Base-by-base conservation (phyloP, 139 green algal genomes). In the Dunaliella sp. region DNA sequence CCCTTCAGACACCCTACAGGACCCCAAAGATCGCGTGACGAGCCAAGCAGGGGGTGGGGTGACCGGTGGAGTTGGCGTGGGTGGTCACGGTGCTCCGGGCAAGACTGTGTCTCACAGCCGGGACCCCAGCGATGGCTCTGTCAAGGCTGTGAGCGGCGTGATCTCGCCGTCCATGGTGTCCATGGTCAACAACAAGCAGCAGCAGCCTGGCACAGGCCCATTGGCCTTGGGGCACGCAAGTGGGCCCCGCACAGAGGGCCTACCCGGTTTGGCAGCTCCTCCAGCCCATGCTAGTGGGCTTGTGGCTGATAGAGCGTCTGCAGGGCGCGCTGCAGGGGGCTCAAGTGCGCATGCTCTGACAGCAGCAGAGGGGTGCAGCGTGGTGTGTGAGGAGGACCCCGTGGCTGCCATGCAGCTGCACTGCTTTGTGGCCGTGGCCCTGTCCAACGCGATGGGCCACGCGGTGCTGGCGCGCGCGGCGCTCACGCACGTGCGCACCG, bases 371-470 rank as follows among this genome's bases (percentile, higher is more conserved):
- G 48, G 48, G 7, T 26, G 7, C 48, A 65, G 48, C 16, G 48
- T 65, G 48, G 16, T 65, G 7, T 16, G 7, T 16, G 7, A 7
- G 7, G 48, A 65, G 48, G 16, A 65, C 48, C 48, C 48, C 7
- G 48, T 16, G 16, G 48, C 16, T 7, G 32, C 36, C 76, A 73
- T 30, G 30, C 48, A 79, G 34, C 72, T 88, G 58, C 59, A 80
- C n/a, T 65, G 83, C 76, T 85, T 85, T 31, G 80, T 85, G 79
- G 84, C 76, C 30, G 85, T 88, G 32, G 12, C 83, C 26, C 85
- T 88, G 37, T 79, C 80, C 85, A 88, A 88, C 65, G 73, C 80
- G 12, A 83, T 86, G 73, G 83, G 80, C 33, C 85, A 88, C 72
- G 57, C 80, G 26, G 85, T 88, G 80, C 85, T 88, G 28, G 85